These are phyloP conservation scores for Vitis hybrid DNA, from an alignment of 177 flowering plant species.

Conservation along the genomic window DNA sequence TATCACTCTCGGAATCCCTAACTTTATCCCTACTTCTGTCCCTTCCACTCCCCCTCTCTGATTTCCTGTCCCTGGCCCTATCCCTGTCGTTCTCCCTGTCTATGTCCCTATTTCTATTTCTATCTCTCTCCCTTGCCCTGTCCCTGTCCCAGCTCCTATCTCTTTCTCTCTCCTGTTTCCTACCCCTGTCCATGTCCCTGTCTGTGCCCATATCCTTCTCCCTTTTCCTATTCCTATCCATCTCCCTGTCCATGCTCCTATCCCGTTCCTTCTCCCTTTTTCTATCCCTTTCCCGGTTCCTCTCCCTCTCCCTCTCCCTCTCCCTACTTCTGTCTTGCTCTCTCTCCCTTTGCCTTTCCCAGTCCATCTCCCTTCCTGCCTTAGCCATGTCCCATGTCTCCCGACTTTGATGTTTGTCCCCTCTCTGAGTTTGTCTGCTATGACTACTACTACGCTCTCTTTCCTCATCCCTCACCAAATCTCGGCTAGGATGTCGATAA, in stretches of 20 bases:
- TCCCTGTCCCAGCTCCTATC: slow-evolving; percentile 25
- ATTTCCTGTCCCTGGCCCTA: slow-evolving; percentile 11
- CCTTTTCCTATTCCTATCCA: slow-evolving; percentile 19
- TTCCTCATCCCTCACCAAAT: slow-evolving; percentile 28
- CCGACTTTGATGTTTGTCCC: slow-evolving; percentile 24
- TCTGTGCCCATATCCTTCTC: slow-evolving; percentile 17
- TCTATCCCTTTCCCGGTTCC: slow-evolving; percentile 13
- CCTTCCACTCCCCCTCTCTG: slow-evolving; percentile 26
- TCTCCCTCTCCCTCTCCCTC: slow-evolving; percentile 6
- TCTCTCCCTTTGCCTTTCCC: slow-evolving; percentile 18
- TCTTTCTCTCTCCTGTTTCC: slow-evolving; percentile 29
- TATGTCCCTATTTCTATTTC: slow-evolving; percentile 29
- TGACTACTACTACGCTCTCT: slow-evolving; percentile 35
- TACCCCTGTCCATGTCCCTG: slow-evolving; percentile 20
- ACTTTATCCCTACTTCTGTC: slow-evolving; percentile 27
- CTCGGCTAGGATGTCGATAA: slow-evolving; percentile 24
- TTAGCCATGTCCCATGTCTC: slow-evolving; percentile 12
- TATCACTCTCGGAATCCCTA: slow-evolving; percentile 28
- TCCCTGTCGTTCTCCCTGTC: slow-evolving; percentile 23
- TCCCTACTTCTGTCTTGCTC: slow-evolving; percentile 10
- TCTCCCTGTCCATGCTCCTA: slow-evolving; percentile 17
- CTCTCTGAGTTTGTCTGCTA: slow-evolving; percentile 26
- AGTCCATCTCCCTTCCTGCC: slow-evolving; percentile 24
- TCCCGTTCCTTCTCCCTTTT: slow-evolving; percentile 24
- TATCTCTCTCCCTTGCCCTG: slow-evolving; percentile 29